These are phyloP conservation scores for Poa annua DNA, from an alignment of 176 grass and related monocot species.

Conservation along the genomic window DNA sequence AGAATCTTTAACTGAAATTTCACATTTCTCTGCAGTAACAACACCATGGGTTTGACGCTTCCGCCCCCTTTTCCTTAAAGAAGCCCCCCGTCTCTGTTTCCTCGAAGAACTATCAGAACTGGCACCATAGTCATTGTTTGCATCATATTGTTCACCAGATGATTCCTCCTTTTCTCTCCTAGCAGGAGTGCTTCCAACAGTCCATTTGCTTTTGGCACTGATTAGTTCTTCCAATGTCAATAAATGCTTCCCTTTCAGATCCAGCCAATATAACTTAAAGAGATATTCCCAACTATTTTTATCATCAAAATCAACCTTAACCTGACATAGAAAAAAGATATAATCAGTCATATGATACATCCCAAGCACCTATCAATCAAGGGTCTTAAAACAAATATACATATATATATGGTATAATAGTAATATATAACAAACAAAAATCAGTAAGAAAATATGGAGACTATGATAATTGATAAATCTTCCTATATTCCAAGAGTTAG, in stretches of 20 bases:
- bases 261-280: constrained; percentile 98
- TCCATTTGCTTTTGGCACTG: constrained; percentile 70
- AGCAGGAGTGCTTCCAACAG: constrained; percentile 49
- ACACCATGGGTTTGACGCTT: constrained; percentile 55
- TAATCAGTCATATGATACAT: constrained; percentile 26
- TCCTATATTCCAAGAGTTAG: constrained; percentile 19
- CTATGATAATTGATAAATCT: background rate
- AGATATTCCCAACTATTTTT: constrained; percentile 98
- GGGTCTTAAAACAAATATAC: background rate
- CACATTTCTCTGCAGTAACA: constrained; percentile 48
- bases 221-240: constrained; percentile 82
- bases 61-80: constrained; percentile 61
- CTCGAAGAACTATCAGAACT: constrained; percentile 67
- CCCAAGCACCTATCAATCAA: constrained; percentile 8
- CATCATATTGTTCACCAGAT: constrained; percentile 85
- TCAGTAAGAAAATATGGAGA: constrained; percentile 18
- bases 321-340: constrained; percentile 44
- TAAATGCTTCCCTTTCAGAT: constrained; percentile 73
- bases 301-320: constrained; percentile 92
- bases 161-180: constrained; percentile 70
- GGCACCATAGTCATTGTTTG: constrained; percentile 64
- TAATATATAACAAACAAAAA: background rate
- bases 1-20: constrained; percentile 36
- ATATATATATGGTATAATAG: too few relatives aligned
- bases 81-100: constrained; percentile 49